Evolutionary conservation across 768 basidiomycete genomes (phyloP).

Genomic region (Mycena olivaceomarginata): DNA sequence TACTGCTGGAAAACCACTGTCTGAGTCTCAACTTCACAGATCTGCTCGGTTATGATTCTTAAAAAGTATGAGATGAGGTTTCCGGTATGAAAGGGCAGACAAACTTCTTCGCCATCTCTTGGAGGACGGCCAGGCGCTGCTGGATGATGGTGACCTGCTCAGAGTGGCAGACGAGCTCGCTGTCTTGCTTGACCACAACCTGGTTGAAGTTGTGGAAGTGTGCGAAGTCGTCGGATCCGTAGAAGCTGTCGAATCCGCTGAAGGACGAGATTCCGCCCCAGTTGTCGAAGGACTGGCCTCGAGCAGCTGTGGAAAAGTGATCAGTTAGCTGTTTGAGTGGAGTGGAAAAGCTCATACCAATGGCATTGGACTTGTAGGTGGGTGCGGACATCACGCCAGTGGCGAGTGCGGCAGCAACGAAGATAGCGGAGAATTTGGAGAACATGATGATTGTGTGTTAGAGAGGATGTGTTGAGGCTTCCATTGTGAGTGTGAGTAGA

Average conservation of each 20-base stretch:
- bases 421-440: constrained; percentile 32
- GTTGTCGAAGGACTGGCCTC: constrained; percentile 54
- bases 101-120: constrained; percentile 69
- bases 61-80: background rate
- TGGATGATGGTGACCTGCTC: constrained; percentile 64
- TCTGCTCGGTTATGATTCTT: constrained; percentile 67
- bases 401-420: constrained; percentile 24
- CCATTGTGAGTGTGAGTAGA: background rate
- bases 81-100: background rate
- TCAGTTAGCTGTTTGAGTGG: background rate
- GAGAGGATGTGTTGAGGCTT: background rate
- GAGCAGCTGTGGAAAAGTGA: constrained; percentile 15
- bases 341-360: background rate
- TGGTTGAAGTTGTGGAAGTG: constrained; percentile 52
- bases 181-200: constrained; percentile 55
- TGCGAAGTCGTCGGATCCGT: constrained; percentile 58
- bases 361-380: background rate
- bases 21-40: constrained; percentile 70
- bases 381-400: constrained; percentile 27
- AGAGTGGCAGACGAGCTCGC: constrained; percentile 55
- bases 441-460: constrained; percentile 26
- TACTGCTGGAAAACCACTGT: constrained; percentile 59
- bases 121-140: constrained; percentile 66
- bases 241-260: constrained; percentile 60
- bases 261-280: constrained; percentile 58